A percentile compares a stretch with the other conserved stretches of the same genome.
phyloP scores from a whole-genome alignment of 2,329 filamentous ascomycete species.

The Elsinoe arachidis region DNA sequence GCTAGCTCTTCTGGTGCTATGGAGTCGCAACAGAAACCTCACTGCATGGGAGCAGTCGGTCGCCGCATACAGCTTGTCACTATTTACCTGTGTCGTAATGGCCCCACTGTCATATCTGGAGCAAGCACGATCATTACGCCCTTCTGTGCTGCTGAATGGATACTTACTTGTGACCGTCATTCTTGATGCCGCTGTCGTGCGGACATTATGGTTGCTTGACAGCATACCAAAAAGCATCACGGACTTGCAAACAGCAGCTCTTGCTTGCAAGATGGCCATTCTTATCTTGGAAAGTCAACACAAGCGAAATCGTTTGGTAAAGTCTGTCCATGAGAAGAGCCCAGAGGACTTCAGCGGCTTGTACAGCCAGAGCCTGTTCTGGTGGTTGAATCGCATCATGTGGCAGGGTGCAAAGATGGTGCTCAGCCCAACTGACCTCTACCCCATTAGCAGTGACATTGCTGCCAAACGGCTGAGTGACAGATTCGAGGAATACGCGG shows the following conservation, averaged over 20 bases:
- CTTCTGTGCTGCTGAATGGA: conserved; percentile 13
- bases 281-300: background rate
- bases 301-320: background rate
- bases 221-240: conserved; percentile 15
- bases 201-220: conserved; percentile 24
- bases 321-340: conserved; percentile 1
- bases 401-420: conserved; percentile 8
- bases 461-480: conserved; percentile 6
- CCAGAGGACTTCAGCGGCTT: conserved; percentile 14
- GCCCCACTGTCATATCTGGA: conserved; percentile 14
- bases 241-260: conserved; percentile 29
- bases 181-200: conserved; percentile 11
- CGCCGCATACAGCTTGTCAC: background rate
- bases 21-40: background rate
- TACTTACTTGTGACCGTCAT: conserved; percentile 15
- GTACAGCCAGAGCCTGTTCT: conserved; percentile 13
- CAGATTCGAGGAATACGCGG: background rate
- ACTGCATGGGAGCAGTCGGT: conserved; percentile 6
- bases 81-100: conserved; percentile 4
- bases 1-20: conserved; percentile 11
- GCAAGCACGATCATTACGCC: conserved; percentile 14
- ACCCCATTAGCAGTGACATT: conserved; percentile 10
- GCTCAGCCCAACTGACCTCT: conserved; percentile 12
- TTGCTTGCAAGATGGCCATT: conserved; percentile 24
- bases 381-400: conserved; percentile 14